Evolutionary conservation across 2,329 filamentous ascomycete genomes (phyloP).

Genomic region (Xylariales sp.): DNA sequence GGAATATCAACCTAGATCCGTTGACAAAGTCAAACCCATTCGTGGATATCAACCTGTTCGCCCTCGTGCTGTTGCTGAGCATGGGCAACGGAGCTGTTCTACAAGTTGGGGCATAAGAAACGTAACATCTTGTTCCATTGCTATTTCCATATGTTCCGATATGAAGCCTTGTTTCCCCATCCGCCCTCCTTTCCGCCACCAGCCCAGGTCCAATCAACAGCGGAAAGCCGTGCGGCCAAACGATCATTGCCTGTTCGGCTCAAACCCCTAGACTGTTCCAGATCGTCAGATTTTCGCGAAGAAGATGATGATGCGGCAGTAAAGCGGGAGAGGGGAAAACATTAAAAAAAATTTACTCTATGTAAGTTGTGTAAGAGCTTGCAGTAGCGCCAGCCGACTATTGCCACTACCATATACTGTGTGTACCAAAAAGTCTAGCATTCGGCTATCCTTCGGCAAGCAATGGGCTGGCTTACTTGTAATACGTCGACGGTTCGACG

Average conservation of each 20-base stretch:
- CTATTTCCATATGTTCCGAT: neutral
- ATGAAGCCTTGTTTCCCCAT: neutral
- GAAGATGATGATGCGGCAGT: too few relatives aligned
- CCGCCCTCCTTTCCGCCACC: neutral
- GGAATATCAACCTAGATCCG: slow-evolving; percentile 13
- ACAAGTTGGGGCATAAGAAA: slow-evolving; percentile 2
- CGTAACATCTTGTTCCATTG: neutral
- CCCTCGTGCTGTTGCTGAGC: neutral
- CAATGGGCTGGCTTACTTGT: neutral
- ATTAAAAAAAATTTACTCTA: neutral
- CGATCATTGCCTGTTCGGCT: slow-evolving; percentile 31
- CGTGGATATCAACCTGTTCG: neutral
- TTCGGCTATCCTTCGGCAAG: slow-evolving; percentile 20
- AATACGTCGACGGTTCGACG: slow-evolving; percentile 6
- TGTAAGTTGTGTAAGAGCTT: slow-evolving; percentile 25
- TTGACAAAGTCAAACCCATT: slow-evolving; percentile 9
- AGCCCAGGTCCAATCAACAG: neutral
- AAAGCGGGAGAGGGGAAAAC: neutral
- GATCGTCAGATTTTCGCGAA: neutral
- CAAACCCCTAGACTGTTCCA: slow-evolving; percentile 21
- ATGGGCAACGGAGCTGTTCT: neutral
- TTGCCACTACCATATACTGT: neutral
- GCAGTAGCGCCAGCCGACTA: slow-evolving; percentile 26
- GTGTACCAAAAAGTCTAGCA: neutral
- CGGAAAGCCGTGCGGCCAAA: slow-evolving; percentile 12